phyloP scores from a whole-genome alignment of 306 rosid species.

The Prunus dulcis region DNA sequence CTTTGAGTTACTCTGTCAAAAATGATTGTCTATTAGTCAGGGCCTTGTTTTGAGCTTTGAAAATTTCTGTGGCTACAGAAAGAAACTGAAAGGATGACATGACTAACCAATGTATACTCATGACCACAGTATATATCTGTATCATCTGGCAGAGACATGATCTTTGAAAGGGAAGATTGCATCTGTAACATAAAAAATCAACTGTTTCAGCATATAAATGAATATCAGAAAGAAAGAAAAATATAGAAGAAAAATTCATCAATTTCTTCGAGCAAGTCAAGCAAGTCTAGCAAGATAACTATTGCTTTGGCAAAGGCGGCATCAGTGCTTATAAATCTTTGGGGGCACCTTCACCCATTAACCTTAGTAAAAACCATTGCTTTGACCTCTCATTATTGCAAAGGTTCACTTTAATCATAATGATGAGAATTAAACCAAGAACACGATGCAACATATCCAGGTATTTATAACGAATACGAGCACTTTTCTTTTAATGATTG shows the following conservation, averaged over 20 bases:
- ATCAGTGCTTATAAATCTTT: not conserved
- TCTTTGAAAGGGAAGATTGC: constrained; percentile 73
- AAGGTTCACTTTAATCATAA: not conserved
- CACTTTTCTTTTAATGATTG: not conserved
- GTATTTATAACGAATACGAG: not conserved
- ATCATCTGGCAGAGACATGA: constrained; percentile 67
- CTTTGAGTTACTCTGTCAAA: constrained; percentile 74
- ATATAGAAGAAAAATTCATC: not conserved
- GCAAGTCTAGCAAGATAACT: not conserved
- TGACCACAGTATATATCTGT: constrained; percentile 85
- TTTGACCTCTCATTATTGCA: not conserved
- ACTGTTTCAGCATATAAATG: constrained; percentile 7
- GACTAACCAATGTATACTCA: constrained; percentile 78
- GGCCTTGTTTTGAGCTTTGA: not conserved
- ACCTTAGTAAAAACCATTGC: not conserved
- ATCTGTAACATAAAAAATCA: constrained; percentile 51
- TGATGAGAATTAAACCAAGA: not conserved
- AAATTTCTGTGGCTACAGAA: constrained; percentile 11
- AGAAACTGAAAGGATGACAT: constrained; percentile 2
- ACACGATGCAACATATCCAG: not conserved
- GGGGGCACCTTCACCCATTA: not conserved
- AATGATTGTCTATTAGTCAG: constrained; percentile 30
- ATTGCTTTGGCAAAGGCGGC: not conserved
- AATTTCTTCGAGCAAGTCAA: not conserved
- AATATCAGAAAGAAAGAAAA: not conserved